These are phyloP conservation scores for Fusarium haematococcum DNA, from an alignment of 2,329 filamentous ascomycete species.

Conservation along the genomic window DNA sequence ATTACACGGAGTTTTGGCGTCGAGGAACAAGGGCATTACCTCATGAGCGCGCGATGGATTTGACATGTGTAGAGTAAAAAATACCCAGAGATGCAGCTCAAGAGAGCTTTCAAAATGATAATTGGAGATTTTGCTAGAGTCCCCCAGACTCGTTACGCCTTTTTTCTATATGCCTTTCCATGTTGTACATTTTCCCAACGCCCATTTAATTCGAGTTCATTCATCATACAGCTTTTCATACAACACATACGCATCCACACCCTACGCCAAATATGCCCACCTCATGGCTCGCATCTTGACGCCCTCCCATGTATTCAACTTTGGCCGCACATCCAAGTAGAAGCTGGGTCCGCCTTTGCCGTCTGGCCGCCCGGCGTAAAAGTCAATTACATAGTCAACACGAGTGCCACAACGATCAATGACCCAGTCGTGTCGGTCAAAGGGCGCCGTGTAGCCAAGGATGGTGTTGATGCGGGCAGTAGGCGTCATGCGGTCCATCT, in stretches of 20 bases:
- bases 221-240: constrained; percentile 34
- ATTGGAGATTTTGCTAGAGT: constrained; percentile 37
- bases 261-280: constrained; percentile 61
- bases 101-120: constrained; percentile 8
- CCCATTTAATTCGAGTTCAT: constrained; percentile 36
- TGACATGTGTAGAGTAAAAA: not conserved
- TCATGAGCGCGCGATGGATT: not conserved
- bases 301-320: constrained; percentile 76
- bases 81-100: not conserved
- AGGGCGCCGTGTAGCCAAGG: constrained; percentile 90
- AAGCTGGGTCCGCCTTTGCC: constrained; percentile 64
- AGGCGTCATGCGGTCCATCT: constrained; percentile 78
- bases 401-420: constrained; percentile 88
- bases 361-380: constrained; percentile 80
- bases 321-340: constrained; percentile 76
- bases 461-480: constrained; percentile 84
- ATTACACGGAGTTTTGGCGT: not conserved
- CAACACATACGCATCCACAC: constrained; percentile 3
- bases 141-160: constrained; percentile 1
- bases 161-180: constrained; percentile 10
- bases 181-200: constrained; percentile 45
- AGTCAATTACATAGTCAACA: constrained; percentile 97
- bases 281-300: constrained; percentile 72
- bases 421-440: constrained; percentile 98
- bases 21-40: not conserved